Conservation (phyloP, 305 asterid genomes). For the Euphrasia arctica region DNA sequence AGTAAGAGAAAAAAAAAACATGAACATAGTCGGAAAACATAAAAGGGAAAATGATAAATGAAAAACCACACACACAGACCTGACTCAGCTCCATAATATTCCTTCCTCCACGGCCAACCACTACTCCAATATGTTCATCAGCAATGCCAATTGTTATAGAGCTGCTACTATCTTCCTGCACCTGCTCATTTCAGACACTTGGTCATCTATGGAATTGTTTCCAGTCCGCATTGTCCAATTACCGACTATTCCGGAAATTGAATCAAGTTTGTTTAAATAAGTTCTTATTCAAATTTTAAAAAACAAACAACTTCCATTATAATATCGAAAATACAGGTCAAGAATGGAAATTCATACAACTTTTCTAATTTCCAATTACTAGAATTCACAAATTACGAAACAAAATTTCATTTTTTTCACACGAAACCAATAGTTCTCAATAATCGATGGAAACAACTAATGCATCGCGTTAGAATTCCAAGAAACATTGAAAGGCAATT, state of each 20-base stretch:
- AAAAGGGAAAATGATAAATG: constrained; percentile 6
- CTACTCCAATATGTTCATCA: constrained; percentile 81
- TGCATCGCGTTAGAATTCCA: background rate
- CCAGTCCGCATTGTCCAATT: background rate
- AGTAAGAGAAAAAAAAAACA: background rate
- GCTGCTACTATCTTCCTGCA: constrained; percentile 62
- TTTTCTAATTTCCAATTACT: background rate
- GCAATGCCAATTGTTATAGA: constrained; percentile 85
- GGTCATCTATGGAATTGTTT: background rate
- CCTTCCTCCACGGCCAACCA: constrained; percentile 85
- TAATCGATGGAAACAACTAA: background rate
- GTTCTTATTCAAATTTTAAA: background rate
- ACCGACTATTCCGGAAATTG: background rate
- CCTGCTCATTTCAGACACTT: constrained; percentile 13
- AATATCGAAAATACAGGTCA: background rate
- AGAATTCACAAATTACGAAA: background rate
- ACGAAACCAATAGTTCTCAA: background rate
- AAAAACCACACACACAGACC: constrained; percentile 42
- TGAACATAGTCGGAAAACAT: constrained; percentile 16
- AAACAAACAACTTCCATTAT: background rate
- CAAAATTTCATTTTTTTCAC: background rate
- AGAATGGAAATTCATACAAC: background rate
- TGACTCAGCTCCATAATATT: constrained; percentile 70
- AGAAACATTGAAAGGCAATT: constrained; percentile 16
- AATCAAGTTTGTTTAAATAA: background rate